Conservation (phyloP, 2,329 filamentous ascomycete genomes). For the Botryotinia globosa region DNA sequence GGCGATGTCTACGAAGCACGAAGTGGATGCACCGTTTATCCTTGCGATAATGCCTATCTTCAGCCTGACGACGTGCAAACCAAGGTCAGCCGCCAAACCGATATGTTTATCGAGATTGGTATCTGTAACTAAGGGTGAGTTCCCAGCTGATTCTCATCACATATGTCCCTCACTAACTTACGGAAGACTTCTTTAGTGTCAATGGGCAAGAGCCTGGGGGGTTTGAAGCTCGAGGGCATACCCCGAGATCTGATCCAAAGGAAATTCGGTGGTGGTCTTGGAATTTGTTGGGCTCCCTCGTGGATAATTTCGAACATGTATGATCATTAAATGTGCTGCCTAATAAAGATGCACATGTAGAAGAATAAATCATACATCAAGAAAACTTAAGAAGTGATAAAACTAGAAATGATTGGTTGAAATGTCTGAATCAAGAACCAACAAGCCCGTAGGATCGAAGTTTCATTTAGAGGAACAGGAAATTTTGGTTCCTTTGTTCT, state of each 20-base stretch:
- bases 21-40: not conserved
- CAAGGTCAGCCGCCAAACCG: not conserved
- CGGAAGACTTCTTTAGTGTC: not conserved
- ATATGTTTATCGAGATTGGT: not conserved
- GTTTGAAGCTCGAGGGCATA: not conserved
- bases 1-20: not conserved
- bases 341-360: not conserved
- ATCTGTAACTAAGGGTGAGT: not conserved
- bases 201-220: not conserved
- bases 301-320: not conserved
- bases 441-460: not conserved
- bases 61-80: fast-evolving
- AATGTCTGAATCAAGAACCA: not conserved
- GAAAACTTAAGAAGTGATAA: not conserved
- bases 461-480: not conserved
- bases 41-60: not conserved
- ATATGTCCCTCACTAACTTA: not conserved
- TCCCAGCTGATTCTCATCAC: too few relatives aligned
- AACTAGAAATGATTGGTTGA: not conserved
- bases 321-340: not conserved
- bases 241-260: too few relatives aligned
- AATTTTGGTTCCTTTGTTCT: not conserved
- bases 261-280: not conserved
- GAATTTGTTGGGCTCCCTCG: not conserved
- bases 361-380: not conserved